Percentiles rank a stretch among this genome's conserved stretches.
phyloP scores from a whole-genome alignment of 192 early-diverging fungal species.

The Gaertneriomyces sp. region DNA sequence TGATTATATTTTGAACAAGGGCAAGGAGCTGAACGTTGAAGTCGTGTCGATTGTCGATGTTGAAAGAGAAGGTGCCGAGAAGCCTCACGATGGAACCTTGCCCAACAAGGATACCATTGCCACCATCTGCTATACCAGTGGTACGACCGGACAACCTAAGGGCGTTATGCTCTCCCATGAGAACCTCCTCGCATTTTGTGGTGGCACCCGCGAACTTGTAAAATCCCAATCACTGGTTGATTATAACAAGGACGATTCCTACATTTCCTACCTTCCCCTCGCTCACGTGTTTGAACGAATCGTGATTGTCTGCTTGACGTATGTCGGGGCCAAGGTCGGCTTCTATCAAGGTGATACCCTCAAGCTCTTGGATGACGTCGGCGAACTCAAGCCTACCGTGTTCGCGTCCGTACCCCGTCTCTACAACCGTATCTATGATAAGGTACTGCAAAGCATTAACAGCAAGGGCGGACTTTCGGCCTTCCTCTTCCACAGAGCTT shows the following conservation, averaged over 20 bases:
- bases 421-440: slow-evolving; percentile 84
- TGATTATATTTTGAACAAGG: neutral
- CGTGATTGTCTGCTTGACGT: slow-evolving; percentile 18
- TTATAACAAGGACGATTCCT: slow-evolving; percentile 45
- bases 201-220: slow-evolving; percentile 8
- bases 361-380: slow-evolving; percentile 81
- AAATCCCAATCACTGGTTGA: slow-evolving; percentile 14
- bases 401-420: slow-evolving; percentile 85
- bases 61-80: slow-evolving; percentile 16
- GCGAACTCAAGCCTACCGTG: slow-evolving; percentile 72
- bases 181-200: slow-evolving; percentile 10
- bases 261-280: slow-evolving; percentile 87
- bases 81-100: slow-evolving; percentile 6
- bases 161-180: slow-evolving; percentile 18
- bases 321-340: slow-evolving; percentile 72
- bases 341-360: slow-evolving; percentile 73
- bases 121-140: slow-evolving; percentile 83
- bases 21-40: slow-evolving; percentile 17
- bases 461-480: slow-evolving; percentile 23
- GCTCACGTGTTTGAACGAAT: slow-evolving; percentile 84
- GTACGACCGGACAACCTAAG: slow-evolving; percentile 28
- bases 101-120: slow-evolving; percentile 60
- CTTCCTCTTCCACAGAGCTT: slow-evolving; percentile 59
- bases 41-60: slow-evolving; percentile 12
- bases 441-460: slow-evolving; percentile 48